Percentiles rank a stretch among this genome's conserved stretches.
These are phyloP conservation scores for Gracilaria caudata DNA, from an alignment of 23 red algal genomes.

Conservation along the genomic window DNA sequence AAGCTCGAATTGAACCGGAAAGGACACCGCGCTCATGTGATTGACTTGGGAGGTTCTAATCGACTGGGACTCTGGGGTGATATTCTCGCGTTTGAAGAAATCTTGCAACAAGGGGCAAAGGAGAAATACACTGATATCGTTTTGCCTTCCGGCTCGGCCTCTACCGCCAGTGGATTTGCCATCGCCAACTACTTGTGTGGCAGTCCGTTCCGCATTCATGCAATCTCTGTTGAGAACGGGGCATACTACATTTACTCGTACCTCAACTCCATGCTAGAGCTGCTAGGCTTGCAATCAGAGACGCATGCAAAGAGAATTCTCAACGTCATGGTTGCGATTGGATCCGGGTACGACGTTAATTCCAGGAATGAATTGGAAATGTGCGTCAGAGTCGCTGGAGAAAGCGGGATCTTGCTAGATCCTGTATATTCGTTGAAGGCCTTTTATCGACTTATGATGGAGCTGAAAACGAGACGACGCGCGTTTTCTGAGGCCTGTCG, in stretches of 20 bases:
- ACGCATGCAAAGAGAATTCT: constrained; percentile 38
- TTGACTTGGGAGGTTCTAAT: constrained; percentile 77
- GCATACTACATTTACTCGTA: constrained; percentile 54
- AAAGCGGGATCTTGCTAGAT: constrained; percentile 54
- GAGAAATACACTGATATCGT: constrained; percentile 57
- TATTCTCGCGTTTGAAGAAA: constrained; percentile 52
- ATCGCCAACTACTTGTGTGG: constrained; percentile 51
- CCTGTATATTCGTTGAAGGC: constrained; percentile 75
- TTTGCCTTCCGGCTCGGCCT: constrained; percentile 47
- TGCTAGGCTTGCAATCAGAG: constrained; percentile 29
- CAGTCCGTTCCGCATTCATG: constrained; percentile 16
- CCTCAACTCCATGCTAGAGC: constrained; percentile 37
- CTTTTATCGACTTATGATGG: constrained; percentile 40
- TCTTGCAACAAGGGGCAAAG: constrained; percentile 37
- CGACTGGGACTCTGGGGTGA: constrained; percentile 68
- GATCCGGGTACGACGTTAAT: constrained; percentile 51
- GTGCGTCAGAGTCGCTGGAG: neutral
- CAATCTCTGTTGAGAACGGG: constrained; percentile 48
- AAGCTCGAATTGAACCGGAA: constrained; percentile 2
- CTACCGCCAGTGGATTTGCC: constrained; percentile 67
- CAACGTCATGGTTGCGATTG: constrained; percentile 52
- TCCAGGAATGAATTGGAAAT: constrained; percentile 50
- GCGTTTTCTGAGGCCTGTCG: constrained; percentile 3
- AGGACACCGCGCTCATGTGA: constrained; percentile 26
- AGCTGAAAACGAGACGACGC: neutral